phyloP scores from a whole-genome alignment of 768 basidiomycete genomes.

The Royoungia palumana region DNA sequence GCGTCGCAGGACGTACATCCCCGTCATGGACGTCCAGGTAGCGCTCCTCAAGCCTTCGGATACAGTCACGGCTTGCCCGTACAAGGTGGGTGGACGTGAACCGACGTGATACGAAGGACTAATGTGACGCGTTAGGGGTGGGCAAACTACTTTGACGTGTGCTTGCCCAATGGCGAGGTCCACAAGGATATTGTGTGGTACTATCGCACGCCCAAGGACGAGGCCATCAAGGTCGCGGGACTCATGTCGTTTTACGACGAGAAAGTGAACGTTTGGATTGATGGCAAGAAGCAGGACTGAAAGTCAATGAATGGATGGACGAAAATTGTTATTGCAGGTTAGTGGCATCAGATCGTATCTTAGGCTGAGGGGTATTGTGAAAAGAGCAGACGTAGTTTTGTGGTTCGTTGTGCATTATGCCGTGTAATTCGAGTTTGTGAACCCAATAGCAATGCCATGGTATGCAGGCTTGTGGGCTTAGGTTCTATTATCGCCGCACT shows the following conservation, averaged over 20 bases:
- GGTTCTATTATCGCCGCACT: constrained; percentile 4
- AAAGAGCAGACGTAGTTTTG: background rate
- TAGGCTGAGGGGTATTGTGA: no score
- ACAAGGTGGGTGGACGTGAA: constrained; percentile 49
- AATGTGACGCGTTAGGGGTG: constrained; percentile 41
- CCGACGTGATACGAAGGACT: background rate
- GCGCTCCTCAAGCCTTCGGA: constrained; percentile 49
- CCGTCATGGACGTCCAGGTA: constrained; percentile 50
- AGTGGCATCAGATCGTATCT: no score
- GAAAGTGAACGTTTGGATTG: constrained; percentile 62
- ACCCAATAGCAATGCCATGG: constrained; percentile 9
- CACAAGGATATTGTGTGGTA: constrained; percentile 59
- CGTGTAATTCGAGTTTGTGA: background rate
- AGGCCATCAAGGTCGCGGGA: constrained; percentile 49
- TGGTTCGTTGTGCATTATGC: no score
- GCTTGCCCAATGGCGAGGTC: constrained; percentile 41
- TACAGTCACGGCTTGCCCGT: constrained; percentile 51
- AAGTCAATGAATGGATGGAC: constrained; percentile 11
- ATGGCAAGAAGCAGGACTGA: constrained; percentile 50
- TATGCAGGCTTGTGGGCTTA: constrained; percentile 15
- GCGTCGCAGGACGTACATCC: constrained; percentile 58
- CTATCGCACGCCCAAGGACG: constrained; percentile 52
- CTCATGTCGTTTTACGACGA: constrained; percentile 63
- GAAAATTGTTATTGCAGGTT: background rate
- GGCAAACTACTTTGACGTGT: constrained; percentile 55